Evolutionary conservation across 495 filamentous ascomycete species (phyloP), one percentile per base, ranked within the genome.

Genomic region (Hyphodiscus hymeniophilus): DNA sequence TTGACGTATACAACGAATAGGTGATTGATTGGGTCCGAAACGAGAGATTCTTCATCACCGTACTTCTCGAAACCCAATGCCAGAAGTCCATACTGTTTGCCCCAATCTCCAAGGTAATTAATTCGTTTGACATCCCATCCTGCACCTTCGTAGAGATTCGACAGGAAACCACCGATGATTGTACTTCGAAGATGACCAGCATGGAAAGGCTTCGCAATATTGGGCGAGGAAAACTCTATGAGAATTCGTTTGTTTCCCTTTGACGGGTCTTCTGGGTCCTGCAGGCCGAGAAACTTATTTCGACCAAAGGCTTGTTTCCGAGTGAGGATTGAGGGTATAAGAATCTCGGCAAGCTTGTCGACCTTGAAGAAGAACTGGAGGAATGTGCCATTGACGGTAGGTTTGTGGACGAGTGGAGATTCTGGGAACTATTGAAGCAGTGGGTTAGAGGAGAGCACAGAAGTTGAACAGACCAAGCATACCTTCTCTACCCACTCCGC

Each of bases 341-440:
- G 70, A 10, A 77, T 65, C 44, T 79, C 60, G 41, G 75, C 61
- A 30, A 89, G 67, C 22, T 78, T 73, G 0, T 66, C 60, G 12
- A 72, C 65, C 58, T 81, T 82, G 72, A 84, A 83, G 72, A 84
- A 92, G 72, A 97, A 95, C 55, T 82, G 79, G 12, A 97, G 57
- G 57, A 87, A 91, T 38, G 78, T 72, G 44, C 80, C 83, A 49
- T 64, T 58, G 13, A 69, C 65, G 17, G 67, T 69, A 1, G 87
- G 87, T 47, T 82, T 83, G 44, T 81, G 67, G 55, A 92, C 68
- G 36, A 92, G 74, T 26, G 70, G 68, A 33, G 88, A 84, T 45
- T 85, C 80, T 33, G 88, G 86, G 64, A 86, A 91, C 72, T 82
- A 45, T 3, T 28, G 7, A 38, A 28, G 26, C 26, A 28, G 10